These are phyloP conservation scores for Amanita muscaria DNA, from an alignment of 768 basidiomycete genomes.

Conservation along the genomic window DNA sequence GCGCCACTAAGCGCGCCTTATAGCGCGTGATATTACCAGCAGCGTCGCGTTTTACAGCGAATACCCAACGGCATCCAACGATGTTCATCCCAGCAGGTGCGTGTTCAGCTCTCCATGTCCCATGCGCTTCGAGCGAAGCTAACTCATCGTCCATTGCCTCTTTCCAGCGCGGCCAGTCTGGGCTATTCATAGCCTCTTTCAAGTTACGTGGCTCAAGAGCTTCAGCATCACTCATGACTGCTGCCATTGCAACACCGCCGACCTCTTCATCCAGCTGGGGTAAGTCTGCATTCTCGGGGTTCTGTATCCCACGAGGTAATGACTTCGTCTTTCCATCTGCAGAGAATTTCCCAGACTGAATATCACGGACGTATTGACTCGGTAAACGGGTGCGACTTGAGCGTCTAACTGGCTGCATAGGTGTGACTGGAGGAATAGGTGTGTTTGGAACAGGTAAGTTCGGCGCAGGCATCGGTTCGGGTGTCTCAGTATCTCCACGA, in stretches of 20 bases:
- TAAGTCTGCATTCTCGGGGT: no score
- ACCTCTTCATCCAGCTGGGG: background rate
- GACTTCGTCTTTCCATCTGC: background rate
- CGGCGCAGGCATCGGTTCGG: background rate
- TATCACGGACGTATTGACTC: background rate
- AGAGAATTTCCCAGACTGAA: background rate
- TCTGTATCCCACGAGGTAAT: background rate
- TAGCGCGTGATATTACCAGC: slow-evolving; percentile 22
- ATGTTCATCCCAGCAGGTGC: slow-evolving; percentile 11
- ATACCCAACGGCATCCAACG: slow-evolving; percentile 25
- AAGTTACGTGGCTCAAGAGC: background rate
- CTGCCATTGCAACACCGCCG: background rate
- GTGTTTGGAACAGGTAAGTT: background rate
- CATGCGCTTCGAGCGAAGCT: slow-evolving; percentile 3
- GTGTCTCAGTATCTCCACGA: slow-evolving; percentile 5
- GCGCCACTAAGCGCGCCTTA: slow-evolving; percentile 33
- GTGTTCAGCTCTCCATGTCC: slow-evolving; percentile 7
- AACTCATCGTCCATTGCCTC: slow-evolving; percentile 9
- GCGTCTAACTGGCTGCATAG: no score
- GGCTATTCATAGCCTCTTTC: slow-evolving; percentile 7
- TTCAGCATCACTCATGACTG: background rate
- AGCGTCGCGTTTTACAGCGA: slow-evolving; percentile 25
- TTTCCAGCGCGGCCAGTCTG: slow-evolving; percentile 3
- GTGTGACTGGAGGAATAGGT: background rate
- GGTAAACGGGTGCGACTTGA: background rate